These are phyloP conservation scores for Termitomyces sp. DNA, from an alignment of 768 basidiomycete species.

Conservation along the genomic window DNA sequence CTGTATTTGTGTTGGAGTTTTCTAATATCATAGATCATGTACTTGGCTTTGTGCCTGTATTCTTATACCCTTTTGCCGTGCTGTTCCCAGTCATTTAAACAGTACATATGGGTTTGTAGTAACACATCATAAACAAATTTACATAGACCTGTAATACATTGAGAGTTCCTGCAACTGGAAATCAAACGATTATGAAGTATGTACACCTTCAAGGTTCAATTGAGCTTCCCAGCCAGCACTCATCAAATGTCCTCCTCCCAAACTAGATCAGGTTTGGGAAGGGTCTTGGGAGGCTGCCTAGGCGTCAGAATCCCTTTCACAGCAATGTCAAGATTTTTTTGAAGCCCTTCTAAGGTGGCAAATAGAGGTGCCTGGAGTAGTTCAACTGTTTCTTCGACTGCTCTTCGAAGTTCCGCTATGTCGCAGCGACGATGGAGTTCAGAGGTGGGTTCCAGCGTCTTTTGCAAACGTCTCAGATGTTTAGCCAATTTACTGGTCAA, in stretches of 20 bases:
- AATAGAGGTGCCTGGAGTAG: slow-evolving; percentile 26
- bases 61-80: background rate
- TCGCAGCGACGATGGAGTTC: slow-evolving; percentile 25
- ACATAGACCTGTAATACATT: too few relatives aligned
- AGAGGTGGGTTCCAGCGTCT: slow-evolving; percentile 28
- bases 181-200: background rate
- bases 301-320: slow-evolving; percentile 30
- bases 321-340: slow-evolving; percentile 25
- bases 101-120: background rate
- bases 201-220: background rate
- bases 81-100: background rate
- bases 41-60: background rate
- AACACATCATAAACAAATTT: background rate
- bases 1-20: background rate
- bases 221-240: too few relatives aligned
- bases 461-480: slow-evolving; percentile 10
- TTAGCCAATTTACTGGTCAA: slow-evolving; percentile 7
- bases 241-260: slow-evolving; percentile 4
- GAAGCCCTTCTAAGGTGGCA: slow-evolving; percentile 16
- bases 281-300: slow-evolving; percentile 11
- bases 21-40: background rate
- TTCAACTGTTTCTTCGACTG: slow-evolving; percentile 23
- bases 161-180: background rate
- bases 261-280: slow-evolving; percentile 18
- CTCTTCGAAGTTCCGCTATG: slow-evolving; percentile 22